These are phyloP conservation scores for Pichiaceae sp. DNA, from an alignment of 1,139 yeast species.

Conservation along the genomic window DNA sequence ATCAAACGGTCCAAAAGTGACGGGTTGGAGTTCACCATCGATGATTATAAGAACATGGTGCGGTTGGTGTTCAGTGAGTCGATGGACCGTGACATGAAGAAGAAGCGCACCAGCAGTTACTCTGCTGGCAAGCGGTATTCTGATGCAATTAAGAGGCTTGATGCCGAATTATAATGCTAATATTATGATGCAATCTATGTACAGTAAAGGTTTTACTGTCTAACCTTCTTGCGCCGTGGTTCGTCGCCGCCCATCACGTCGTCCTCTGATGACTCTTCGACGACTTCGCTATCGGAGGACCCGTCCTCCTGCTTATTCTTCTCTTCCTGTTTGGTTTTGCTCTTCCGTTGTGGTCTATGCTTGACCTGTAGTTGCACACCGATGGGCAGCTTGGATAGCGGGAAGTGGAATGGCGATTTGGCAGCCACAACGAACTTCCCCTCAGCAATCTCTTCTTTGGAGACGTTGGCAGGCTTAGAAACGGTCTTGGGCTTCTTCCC, in stretches of 20 bases:
- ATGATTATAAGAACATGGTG: conserved; percentile 32
- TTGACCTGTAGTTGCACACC: conserved; percentile 28
- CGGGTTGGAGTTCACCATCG: conserved; percentile 17
- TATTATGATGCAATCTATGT: background rate
- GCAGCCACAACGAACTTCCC: conserved; percentile 26
- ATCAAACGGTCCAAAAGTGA: conserved; percentile 10
- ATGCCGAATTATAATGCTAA: conserved; percentile 5
- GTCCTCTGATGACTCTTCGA: conserved; percentile 3
- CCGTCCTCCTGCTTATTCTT: background rate
- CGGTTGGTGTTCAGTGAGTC: conserved; percentile 42
- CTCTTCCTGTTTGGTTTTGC: background rate
- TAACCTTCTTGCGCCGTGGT: background rate
- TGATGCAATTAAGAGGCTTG: conserved; percentile 15
- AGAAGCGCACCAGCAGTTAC: conserved; percentile 26
- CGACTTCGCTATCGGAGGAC: conserved; percentile 2
- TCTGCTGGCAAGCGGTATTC: conserved; percentile 17
- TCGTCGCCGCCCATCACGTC: background rate
- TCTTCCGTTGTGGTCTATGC: conserved; percentile 1
- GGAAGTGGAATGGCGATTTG: conserved; percentile 31
- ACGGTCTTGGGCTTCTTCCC: conserved; percentile 10
- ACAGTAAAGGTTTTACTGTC: background rate
- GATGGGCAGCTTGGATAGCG: conserved; percentile 38
- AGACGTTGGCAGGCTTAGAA: conserved; percentile 1
- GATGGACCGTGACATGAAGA: conserved; percentile 17
- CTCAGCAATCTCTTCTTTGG: background rate